phyloP scores from a whole-genome alignment of 2,329 filamentous ascomycete species.

The Pestalotiopsis fici region DNA sequence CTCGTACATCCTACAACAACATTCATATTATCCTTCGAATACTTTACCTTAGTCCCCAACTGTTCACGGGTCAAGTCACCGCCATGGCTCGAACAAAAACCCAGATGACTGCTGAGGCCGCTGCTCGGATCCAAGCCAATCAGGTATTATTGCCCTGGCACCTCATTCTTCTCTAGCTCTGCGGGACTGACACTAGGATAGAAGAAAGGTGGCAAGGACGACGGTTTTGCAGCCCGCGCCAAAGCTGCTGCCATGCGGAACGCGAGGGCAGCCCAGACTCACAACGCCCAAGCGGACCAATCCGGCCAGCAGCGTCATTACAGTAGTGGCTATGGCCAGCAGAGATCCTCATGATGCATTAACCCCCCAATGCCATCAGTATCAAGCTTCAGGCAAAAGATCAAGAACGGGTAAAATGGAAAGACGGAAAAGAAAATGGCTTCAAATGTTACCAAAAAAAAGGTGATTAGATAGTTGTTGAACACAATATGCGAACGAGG shows the following conservation, averaged over 20 bases:
- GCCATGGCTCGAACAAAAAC: constrained; percentile 2
- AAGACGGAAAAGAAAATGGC: background rate
- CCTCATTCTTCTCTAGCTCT: background rate
- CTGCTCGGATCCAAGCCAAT: background rate
- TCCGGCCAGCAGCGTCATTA: background rate
- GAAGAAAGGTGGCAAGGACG: background rate
- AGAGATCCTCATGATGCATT: background rate
- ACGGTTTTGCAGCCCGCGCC: background rate
- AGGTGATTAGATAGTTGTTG: background rate
- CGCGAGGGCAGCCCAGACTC: background rate
- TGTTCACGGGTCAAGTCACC: too few species aligned
- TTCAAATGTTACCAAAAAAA: background rate
- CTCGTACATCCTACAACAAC: too few species aligned
- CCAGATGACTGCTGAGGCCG: constrained; percentile 1
- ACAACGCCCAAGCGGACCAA: background rate
- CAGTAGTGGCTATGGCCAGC: background rate
- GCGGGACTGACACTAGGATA: background rate
- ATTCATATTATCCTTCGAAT: too few species aligned
- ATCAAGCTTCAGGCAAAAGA: background rate
- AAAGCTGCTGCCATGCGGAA: constrained; percentile 4
- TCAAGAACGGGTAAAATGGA: background rate
- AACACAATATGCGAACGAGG: background rate
- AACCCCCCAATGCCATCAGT: background rate
- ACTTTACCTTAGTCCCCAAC: too few species aligned
- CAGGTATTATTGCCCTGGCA: background rate